These are phyloP conservation scores for Maudiozyma serrabonitensis DNA, from an alignment of 805 yeast species.

Conservation along the genomic window DNA sequence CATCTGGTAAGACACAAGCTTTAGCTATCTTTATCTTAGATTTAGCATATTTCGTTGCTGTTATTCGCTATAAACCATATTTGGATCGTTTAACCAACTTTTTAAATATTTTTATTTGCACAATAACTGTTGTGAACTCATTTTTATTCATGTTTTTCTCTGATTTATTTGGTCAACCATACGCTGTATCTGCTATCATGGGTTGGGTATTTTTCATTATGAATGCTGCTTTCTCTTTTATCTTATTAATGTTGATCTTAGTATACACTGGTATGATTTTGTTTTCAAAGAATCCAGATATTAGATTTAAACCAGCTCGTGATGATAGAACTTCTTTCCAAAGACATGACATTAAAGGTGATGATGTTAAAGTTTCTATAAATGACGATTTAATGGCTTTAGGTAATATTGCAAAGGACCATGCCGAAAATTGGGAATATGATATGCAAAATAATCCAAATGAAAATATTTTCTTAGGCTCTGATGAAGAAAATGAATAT, in stretches of 20 bases:
- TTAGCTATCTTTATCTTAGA: conserved; percentile 69
- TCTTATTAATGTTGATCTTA: conserved; percentile 62
- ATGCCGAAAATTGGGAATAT: conserved; percentile 62
- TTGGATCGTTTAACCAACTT: conserved; percentile 75
- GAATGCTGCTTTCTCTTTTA: conserved; percentile 80
- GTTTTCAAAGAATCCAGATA: conserved; percentile 78
- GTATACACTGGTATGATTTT: conserved; percentile 52
- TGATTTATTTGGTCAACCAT: conserved; percentile 71
- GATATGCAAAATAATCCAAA: conserved; percentile 33
- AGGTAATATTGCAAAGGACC: conserved; percentile 74
- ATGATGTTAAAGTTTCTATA: conserved; percentile 25
- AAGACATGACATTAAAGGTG: conserved; percentile 23
- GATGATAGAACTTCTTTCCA: conserved; percentile 94
- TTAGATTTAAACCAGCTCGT: conserved; percentile 79
- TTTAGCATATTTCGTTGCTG: conserved; percentile 51
- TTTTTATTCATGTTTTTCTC: conserved; percentile 81
- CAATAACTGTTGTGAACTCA: conserved; percentile 68
- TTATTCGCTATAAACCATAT: conserved; percentile 63
- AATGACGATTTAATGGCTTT: conserved; percentile 56
- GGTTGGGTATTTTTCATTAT: conserved; percentile 83
- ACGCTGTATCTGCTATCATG: conserved; percentile 76
- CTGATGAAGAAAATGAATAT: conserved; percentile 18
- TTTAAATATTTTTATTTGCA: conserved; percentile 59
- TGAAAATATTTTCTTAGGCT: conserved; percentile 16
- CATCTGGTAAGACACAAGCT: conserved; percentile 72